Evolutionary conservation across 2,329 filamentous ascomycete genomes (phyloP).

Genomic region (Talaromyces sp.): DNA sequence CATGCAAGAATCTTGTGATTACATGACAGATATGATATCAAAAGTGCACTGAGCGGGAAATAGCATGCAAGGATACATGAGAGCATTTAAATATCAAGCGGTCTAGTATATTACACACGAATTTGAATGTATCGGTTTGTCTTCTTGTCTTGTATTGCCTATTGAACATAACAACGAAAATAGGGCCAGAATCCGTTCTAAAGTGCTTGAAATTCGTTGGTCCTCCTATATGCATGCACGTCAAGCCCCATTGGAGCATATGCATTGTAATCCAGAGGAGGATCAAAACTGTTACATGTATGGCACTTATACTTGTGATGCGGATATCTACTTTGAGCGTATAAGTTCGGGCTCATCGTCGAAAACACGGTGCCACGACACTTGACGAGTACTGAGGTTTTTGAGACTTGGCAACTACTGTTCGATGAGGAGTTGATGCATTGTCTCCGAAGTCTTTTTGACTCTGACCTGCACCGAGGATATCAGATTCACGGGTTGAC

Average conservation of each 20-base stretch:
- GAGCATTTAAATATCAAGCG: background rate
- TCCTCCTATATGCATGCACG: too few relatives aligned
- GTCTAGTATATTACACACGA: background rate
- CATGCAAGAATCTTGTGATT: background rate
- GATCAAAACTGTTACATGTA: background rate
- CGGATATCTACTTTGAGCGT: background rate
- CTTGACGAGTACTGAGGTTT: background rate
- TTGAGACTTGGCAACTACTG: background rate
- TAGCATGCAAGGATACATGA: background rate
- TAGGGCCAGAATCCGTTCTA: background rate
- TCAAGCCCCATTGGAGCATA: too few relatives aligned
- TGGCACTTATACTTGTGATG: background rate
- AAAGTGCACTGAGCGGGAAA: background rate
- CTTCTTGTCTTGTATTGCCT: background rate
- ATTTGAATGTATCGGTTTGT: background rate
- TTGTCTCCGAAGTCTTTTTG: background rate
- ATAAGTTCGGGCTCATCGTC: too few relatives aligned
- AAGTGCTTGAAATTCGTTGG: too few relatives aligned
- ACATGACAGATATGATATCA: background rate
- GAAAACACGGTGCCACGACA: background rate
- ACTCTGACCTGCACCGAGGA: background rate
- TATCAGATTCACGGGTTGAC: background rate
- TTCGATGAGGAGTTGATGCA: background rate
- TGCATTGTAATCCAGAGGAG: too few relatives aligned
- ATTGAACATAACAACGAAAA: background rate